Evolutionary conservation across 345 rosid species (phyloP).

Genomic region (Kandelia obovata): DNA sequence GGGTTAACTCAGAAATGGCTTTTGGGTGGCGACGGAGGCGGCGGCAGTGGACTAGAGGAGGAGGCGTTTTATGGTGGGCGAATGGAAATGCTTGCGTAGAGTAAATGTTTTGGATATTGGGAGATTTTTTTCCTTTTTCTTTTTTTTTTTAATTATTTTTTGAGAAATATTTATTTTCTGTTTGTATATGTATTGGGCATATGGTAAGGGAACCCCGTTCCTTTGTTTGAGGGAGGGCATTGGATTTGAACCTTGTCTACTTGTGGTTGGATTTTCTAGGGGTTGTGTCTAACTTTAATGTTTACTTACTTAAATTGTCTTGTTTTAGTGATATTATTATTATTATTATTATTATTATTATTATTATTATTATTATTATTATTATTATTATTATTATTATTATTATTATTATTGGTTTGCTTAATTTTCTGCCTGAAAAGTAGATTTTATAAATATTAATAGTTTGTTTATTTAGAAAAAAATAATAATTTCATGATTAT

Average conservation of each 20-base stretch:
- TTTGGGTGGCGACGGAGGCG: neutral
- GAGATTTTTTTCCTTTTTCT: too few species aligned
- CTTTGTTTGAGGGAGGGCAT: constrained; percentile 25
- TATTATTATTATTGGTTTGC: neutral
- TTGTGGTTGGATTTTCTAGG: constrained; percentile 28
- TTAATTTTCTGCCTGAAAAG: too few species aligned
- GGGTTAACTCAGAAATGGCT: constrained; percentile 24
- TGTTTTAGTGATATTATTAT: neutral
- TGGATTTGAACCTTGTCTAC: constrained; percentile 21
- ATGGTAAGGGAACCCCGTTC: constrained; percentile 25
- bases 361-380: neutral
- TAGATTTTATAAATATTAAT: too few species aligned
- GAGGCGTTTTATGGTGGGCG: too few species aligned
- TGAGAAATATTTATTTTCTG: neutral
- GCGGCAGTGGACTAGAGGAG: neutral
- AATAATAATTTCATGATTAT: too few species aligned
- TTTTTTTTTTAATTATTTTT: constrained; percentile 7
- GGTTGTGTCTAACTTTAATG: neutral
- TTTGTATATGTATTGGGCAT: neutral
- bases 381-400: neutral
- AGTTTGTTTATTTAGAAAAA: too few species aligned
- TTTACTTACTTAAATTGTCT: too few species aligned
- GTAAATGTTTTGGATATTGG: neutral
- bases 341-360: neutral
- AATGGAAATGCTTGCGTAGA: neutral